Evolutionary conservation across 1,284 basidiomycete genomes (phyloP).

Genomic region (Trichosporon ovoides): DNA sequence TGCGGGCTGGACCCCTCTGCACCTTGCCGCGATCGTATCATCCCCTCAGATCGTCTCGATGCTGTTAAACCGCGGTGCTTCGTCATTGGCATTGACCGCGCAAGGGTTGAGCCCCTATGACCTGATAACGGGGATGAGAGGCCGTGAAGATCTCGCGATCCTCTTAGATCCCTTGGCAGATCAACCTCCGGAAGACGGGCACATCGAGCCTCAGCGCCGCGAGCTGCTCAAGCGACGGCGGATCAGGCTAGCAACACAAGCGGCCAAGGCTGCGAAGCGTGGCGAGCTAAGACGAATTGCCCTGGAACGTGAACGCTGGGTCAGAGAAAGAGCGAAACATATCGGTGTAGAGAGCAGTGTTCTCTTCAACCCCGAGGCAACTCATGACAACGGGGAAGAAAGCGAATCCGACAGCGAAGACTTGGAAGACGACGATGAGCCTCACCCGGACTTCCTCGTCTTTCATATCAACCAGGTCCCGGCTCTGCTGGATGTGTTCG

Average conservation of each 20-base stretch:
- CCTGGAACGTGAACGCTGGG: conserved; percentile 56
- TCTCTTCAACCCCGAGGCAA: conserved; percentile 23
- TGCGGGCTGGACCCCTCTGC: conserved; percentile 95
- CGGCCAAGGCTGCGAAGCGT: conserved; percentile 54
- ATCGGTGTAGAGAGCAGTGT: conserved; percentile 32
- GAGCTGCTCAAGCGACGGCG: conserved; percentile 51
- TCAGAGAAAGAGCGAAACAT: conserved; percentile 50
- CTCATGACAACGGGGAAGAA: conserved; percentile 30
- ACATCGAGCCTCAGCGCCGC: conserved; percentile 21
- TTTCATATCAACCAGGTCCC: conserved; percentile 74
- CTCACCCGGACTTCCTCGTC: conserved; percentile 73
- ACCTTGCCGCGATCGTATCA: conserved; percentile 81
- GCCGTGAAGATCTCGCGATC: conserved; percentile 70
- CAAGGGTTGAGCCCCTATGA: conserved; percentile 76
- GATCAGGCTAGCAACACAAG: conserved; percentile 60
- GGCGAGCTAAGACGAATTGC: conserved; percentile 54
- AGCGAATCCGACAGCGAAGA: conserved; percentile 22
- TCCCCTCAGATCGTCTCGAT: conserved; percentile 87
- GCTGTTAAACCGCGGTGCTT: conserved; percentile 85
- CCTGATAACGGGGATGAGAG: conserved; percentile 71
- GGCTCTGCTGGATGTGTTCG: conserved; percentile 70
- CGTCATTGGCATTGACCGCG: conserved; percentile 66
- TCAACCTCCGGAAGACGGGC: conserved; percentile 18
- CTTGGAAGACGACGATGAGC: conserved; percentile 52
- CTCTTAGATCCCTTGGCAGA: conserved; percentile 55